These are phyloP conservation scores for Xylaria sp. DNA, from an alignment of 2,329 filamentous ascomycete genomes.

Conservation along the genomic window DNA sequence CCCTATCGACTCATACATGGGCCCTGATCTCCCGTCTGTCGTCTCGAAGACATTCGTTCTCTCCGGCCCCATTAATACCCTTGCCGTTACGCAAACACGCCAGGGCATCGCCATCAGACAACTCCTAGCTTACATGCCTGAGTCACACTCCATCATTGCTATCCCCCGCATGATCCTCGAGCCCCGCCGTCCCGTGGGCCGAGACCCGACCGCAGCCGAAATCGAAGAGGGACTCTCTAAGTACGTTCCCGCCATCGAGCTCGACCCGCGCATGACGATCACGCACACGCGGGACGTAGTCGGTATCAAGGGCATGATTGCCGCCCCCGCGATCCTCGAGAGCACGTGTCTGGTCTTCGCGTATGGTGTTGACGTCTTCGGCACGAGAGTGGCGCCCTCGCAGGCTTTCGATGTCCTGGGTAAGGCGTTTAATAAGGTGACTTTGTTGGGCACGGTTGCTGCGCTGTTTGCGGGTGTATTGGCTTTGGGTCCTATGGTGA, in stretches of 20 bases:
- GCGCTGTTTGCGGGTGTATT: constrained; percentile 72
- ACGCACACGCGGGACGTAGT: constrained; percentile 78
- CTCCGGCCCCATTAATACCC: constrained; percentile 68
- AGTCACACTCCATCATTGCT: constrained; percentile 67
- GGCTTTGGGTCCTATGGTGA: constrained; percentile 79
- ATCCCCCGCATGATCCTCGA: constrained; percentile 77
- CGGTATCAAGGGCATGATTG: constrained; percentile 67
- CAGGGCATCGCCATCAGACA: constrained; percentile 87
- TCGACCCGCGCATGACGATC: constrained; percentile 75
- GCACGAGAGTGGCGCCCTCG: constrained; percentile 79
- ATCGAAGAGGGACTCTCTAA: constrained; percentile 74
- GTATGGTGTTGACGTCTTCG: constrained; percentile 84
- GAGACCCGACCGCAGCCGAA: constrained; percentile 75
- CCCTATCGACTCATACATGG: constrained; percentile 52
- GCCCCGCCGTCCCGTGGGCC: constrained; percentile 76
- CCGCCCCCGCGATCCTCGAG: constrained; percentile 75
- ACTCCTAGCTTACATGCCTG: constrained; percentile 71
- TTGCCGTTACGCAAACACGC: constrained; percentile 80
- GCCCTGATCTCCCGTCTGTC: constrained; percentile 63
- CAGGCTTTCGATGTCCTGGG: constrained; percentile 87
- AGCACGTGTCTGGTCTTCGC: constrained; percentile 88
- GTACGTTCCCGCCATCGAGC: constrained; percentile 72
- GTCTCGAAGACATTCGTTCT: constrained; percentile 77
- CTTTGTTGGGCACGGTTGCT: constrained; percentile 75
- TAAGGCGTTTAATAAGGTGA: constrained; percentile 87